Evolutionary conservation across 805 yeast genomes (phyloP).

Genomic region (Suhomyces pyralidae): DNA sequence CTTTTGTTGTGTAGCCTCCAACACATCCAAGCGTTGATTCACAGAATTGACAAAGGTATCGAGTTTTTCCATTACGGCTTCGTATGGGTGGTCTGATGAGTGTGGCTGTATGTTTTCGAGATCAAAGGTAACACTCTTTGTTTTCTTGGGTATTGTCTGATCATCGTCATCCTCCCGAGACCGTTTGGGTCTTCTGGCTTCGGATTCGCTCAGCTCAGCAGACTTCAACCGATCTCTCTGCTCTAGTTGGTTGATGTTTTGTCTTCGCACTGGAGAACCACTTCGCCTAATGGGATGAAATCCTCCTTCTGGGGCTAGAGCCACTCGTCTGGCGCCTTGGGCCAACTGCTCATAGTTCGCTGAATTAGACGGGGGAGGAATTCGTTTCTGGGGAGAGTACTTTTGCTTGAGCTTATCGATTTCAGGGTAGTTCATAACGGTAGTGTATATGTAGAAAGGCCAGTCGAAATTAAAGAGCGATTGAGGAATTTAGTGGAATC

Average conservation of each 20-base stretch:
- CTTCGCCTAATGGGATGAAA: conserved; percentile 8
- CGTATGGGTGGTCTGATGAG: neutral
- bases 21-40: neutral
- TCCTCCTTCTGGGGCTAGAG: conserved; percentile 1
- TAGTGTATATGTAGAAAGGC: neutral
- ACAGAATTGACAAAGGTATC: neutral
- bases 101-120: neutral
- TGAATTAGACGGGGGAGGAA: neutral
- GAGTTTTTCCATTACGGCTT: neutral
- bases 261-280: conserved; percentile 9
- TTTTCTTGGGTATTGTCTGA: neutral
- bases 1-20: conserved; percentile 1
- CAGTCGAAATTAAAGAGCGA: neutral
- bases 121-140: neutral
- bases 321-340: neutral
- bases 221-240: neutral
- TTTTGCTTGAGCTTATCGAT: conserved; percentile 2
- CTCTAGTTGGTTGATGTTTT: conserved; percentile 6
- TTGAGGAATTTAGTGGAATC: neutral
- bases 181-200: neutral
- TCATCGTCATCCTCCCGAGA: neutral
- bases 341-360: neutral
- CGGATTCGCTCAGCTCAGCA: neutral
- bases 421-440: conserved; percentile 1
- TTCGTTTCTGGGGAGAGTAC: conserved; percentile 5